Conservation (phyloP, 768 basidiomycete genomes). For the Lentinula boryana region DNA sequence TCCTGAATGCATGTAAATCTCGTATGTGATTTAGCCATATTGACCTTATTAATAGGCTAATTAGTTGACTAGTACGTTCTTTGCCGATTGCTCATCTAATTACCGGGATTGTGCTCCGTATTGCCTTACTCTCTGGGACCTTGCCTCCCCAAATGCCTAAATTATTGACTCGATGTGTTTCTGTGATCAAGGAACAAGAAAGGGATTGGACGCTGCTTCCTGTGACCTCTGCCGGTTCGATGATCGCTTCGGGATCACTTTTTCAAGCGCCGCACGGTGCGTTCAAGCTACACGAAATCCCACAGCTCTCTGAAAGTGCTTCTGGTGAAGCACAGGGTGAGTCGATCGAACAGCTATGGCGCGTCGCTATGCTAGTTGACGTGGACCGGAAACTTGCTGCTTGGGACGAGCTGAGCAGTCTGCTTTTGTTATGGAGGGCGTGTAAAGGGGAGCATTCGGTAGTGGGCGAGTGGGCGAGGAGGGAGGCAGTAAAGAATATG, state of each 20-base stretch:
- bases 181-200: slow-evolving; percentile 25
- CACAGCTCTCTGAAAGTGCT: slow-evolving; percentile 16
- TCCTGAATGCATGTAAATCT: slow-evolving; percentile 27
- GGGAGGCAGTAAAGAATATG: slow-evolving; percentile 9
- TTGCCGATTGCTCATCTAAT: slow-evolving; percentile 16
- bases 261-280: slow-evolving; percentile 26
- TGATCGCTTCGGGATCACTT: slow-evolving; percentile 5
- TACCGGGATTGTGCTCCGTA: slow-evolving; percentile 26
- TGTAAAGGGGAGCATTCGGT: slow-evolving; percentile 30
- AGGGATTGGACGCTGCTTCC: background rate
- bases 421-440: slow-evolving; percentile 53
- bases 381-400: slow-evolving; percentile 16
- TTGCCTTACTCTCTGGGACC: slow-evolving; percentile 26
- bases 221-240: background rate
- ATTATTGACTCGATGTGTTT: slow-evolving; percentile 24
- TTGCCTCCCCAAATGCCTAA: slow-evolving; percentile 18
- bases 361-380: slow-evolving; percentile 34
- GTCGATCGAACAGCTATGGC: slow-evolving; percentile 53
- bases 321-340: slow-evolving; percentile 38
- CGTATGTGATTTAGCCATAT: slow-evolving; percentile 18
- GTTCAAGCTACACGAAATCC: slow-evolving; percentile 29
- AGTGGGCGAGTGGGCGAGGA: slow-evolving; percentile 54
- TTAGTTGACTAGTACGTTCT: slow-evolving; percentile 8
- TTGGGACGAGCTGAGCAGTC: slow-evolving; percentile 50
- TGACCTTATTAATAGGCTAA: background rate